These are phyloP conservation scores for Psilocybe cubensis DNA, from an alignment of 768 basidiomycete species.

Conservation along the genomic window DNA sequence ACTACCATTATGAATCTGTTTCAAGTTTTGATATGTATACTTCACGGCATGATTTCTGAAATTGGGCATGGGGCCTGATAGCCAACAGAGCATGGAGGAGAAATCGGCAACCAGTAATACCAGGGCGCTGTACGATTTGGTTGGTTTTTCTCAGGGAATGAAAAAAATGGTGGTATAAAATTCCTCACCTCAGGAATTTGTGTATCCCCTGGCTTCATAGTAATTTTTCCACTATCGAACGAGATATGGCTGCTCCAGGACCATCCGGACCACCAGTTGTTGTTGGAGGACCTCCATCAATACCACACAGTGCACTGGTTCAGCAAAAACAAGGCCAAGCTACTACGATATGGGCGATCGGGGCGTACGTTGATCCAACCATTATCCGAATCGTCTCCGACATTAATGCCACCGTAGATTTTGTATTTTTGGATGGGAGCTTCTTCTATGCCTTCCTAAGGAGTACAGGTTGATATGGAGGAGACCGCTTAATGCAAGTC, in stretches of 20 bases:
- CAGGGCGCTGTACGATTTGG: too few relatives aligned
- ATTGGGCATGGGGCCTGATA: neutral
- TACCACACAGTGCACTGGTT: slow-evolving; percentile 19
- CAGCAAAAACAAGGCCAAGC: slow-evolving; percentile 25
- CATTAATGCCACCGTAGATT: slow-evolving; percentile 19
- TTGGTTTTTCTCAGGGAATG: too few relatives aligned
- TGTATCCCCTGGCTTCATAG: neutral
- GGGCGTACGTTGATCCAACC: slow-evolving; percentile 22
- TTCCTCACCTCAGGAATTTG: too few relatives aligned
- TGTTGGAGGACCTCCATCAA: slow-evolving; percentile 11
- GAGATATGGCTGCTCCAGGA: slow-evolving; percentile 1
- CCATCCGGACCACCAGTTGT: neutral
- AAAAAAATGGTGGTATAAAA: too few relatives aligned
- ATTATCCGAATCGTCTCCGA: slow-evolving; percentile 7
- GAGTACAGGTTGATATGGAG: slow-evolving; percentile 29
- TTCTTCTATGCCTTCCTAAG: slow-evolving; percentile 25
- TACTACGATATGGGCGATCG: slow-evolving; percentile 25
- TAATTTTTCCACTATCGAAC: neutral
- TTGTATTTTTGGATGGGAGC: slow-evolving; percentile 32
- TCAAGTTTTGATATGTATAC: neutral
- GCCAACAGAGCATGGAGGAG: too few relatives aligned
- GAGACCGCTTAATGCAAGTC: slow-evolving; percentile 23
- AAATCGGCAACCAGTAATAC: too few relatives aligned
- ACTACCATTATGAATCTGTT: neutral
- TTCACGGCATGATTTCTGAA: neutral